Base-by-base conservation (phyloP, 495 filamentous ascomycete species). In the Massariosphaeria phaeospora region DNA sequence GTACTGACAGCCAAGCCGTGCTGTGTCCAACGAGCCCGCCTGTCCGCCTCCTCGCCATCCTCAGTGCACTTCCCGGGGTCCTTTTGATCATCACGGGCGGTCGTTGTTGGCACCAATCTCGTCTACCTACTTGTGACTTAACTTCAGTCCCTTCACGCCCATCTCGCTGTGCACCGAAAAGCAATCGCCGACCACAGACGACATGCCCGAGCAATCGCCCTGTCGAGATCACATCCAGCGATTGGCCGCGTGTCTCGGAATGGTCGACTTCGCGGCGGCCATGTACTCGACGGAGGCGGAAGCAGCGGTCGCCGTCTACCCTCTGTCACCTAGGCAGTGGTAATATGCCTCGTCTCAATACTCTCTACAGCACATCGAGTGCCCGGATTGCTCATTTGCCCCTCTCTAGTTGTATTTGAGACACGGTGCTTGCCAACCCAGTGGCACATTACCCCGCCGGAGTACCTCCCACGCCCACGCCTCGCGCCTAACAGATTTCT, bases 341-440 rank as follows among this genome's bases (percentile, higher is more conserved):
- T 18, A 39, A 39, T 5, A 12, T 17, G 7, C 18, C 17, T 23
- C 17, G 21, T 7, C 48, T n/a, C 41, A 52, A 52, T 36, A 52
- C 3, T 52, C 42, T 52, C 48, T 13, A 40, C 10, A 21, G 31
- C 48, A 52, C 36, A 42, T 35, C 24, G 48, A 35, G 25, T 2
- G 30, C 6, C 27, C 35, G 2, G 35, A 38, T 13, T 20, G 44
- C 44, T 39, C 8, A 12, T 8, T 8, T 17, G 9, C 35, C 35
- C 35, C 6, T 39, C 35, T 8, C 35, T 10, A 8, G 17, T 18
- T 15, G 15, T 18, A 39, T 33, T n/a, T 33, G 30, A 7, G 8
- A 8, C 30, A 33, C 7, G n/a, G 30, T n/a, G n/a, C n/a, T n/a
- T 33, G n/a, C 30, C n/a, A n/a, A 33, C 7, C 7, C n/a, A 7